Percentiles rank a stretch among this genome's conserved stretches.
These are phyloP conservation scores for Saxophila tyrrhenica DNA, from an alignment of 495 filamentous ascomycete genomes.

Conservation along the genomic window DNA sequence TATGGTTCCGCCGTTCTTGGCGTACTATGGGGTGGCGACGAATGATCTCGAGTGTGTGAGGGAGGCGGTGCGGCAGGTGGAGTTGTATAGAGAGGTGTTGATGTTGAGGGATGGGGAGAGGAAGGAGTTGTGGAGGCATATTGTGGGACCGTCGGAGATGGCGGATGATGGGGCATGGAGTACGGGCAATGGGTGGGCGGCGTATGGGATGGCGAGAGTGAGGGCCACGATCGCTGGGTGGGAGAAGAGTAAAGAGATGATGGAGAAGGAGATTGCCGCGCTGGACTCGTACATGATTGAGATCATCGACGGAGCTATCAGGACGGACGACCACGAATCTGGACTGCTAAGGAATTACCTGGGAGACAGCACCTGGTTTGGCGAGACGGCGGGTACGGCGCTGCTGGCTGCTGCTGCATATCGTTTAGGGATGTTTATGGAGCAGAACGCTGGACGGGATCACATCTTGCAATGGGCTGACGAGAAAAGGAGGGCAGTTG, in stretches of 20 bases:
- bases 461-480: slow-evolving; percentile 34
- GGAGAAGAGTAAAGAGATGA: slow-evolving; percentile 16
- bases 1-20: slow-evolving; percentile 44
- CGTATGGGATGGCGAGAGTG: slow-evolving; percentile 39
- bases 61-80: slow-evolving; percentile 33
- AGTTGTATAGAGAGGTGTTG: slow-evolving; percentile 35
- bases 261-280: slow-evolving; percentile 23
- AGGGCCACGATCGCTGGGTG: slow-evolving; percentile 37
- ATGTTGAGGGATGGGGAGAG: slow-evolving; percentile 5
- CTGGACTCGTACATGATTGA: slow-evolving; percentile 32
- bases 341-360: slow-evolving; percentile 42
- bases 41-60: slow-evolving; percentile 27
- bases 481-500: slow-evolving; percentile 31
- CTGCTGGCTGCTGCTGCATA: slow-evolving; percentile 37
- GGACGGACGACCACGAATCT: slow-evolving; percentile 31
- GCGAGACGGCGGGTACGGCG: slow-evolving; percentile 40
- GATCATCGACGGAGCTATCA: slow-evolving; percentile 39
- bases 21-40: slow-evolving; percentile 37
- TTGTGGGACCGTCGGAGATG: slow-evolving; percentile 32
- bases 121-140: slow-evolving; percentile 37
- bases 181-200: slow-evolving; percentile 43
- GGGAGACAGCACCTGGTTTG: slow-evolving; percentile 39
- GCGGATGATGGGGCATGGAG: slow-evolving; percentile 39
- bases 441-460: slow-evolving; percentile 32
- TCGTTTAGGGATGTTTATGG: slow-evolving; percentile 34